Base-by-base conservation (phyloP, 192 early-diverging fungal species). In the Jimgerdemannia flammicorona region DNA sequence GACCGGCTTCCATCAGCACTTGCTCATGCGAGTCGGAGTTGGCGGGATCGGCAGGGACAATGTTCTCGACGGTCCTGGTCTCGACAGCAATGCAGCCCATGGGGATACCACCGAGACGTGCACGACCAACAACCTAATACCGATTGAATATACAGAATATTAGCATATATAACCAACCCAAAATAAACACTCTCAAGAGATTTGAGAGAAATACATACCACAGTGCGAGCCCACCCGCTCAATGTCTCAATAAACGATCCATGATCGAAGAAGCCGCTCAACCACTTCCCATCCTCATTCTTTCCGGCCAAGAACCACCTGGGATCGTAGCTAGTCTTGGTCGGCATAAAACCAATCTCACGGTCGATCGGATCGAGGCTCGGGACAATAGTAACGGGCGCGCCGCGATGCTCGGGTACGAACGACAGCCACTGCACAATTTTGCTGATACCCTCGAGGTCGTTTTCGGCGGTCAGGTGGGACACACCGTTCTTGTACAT, bases 401-500 rank as follows among this genome's bases (percentile, higher is more conserved):
- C 91, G 69, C 90, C 86, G 72, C 88, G 88, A 42, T 83, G 73
- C 29, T 87, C 89, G 44, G 98, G 98, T 65, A 99, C 90, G 81
- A 93, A 99, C 29, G 93, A 87, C 64, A 99, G 83, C 98, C 98
- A 99, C 81, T 93, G 91, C 68, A 97, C 79, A 75, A 98, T 95
- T 87, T 98, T 93, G 74, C 86, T 81, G 70, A 99, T 94, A 77
- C 96, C 97, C 71, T 92, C 88, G 75, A 98, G 92, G 79, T 98
- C 96, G 83, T 99, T 97, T 74, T 96, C 90, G 40, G 95, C 97
- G 3, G 95, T 95, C 82, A 98, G 84, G 77, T 99, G 97, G 14
- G 98, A 98, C 4, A 99, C 95, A 73, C 98, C 98, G 86, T 99
- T 99, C 86, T 94, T 94, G 89, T 93, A 95, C 98, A 99, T 99